Base-by-base conservation (phyloP, 495 filamentous ascomycete genomes). In the Margaritispora aquatica region DNA sequence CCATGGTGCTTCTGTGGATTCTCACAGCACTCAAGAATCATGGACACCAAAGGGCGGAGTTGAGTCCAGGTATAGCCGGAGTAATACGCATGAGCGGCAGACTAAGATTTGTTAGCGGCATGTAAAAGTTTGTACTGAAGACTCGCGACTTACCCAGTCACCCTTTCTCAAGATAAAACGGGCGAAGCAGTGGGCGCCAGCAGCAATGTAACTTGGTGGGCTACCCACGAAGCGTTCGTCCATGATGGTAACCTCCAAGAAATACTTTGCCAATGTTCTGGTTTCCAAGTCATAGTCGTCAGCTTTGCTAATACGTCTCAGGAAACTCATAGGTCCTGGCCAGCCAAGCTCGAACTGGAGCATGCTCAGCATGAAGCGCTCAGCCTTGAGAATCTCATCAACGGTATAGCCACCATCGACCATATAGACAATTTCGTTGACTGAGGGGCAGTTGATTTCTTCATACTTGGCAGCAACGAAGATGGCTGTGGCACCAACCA, bases 401-500 rank as follows among this genome's bases (percentile, higher is more conserved):
- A 82, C 77, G 10, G 80, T 85, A 70, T 96, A 98, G 57, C 90
- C 92, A 10, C 84, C 81, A 70, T 98, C 93, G 34, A 98, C 94
- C 94, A 98, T 98, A 79, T 90, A 97, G 56, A 96, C 88, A 67
- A 98, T 95, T 76, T 98, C 94, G 56, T 87, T 80, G 11, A 97
- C 84, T 0, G 95, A 94, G 9, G 94, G 94, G 67, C 91, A 93
- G 70, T 95, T 95, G 74, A 97, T 95, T 73, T 98, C 94, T 71
- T 98, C 94, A 66, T 97, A 97, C 74, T 98, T 98, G 63, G 95
- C 90, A 1, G 94, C 94, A 56, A 98, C 85, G 63, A 97, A 93
- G 65, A 98, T 87, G 7, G 94, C 94, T 10, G 95, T 97, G 13
- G 94, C 94, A 41, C 94, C 94, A 22, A 97, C 95, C 24, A 98